A percentile compares a stretch with the other conserved stretches of the same genome.
These are phyloP conservation scores for Pseudocercospora pini-densiflorae DNA, from an alignment of 2,329 filamentous ascomycete species.

Conservation along the genomic window DNA sequence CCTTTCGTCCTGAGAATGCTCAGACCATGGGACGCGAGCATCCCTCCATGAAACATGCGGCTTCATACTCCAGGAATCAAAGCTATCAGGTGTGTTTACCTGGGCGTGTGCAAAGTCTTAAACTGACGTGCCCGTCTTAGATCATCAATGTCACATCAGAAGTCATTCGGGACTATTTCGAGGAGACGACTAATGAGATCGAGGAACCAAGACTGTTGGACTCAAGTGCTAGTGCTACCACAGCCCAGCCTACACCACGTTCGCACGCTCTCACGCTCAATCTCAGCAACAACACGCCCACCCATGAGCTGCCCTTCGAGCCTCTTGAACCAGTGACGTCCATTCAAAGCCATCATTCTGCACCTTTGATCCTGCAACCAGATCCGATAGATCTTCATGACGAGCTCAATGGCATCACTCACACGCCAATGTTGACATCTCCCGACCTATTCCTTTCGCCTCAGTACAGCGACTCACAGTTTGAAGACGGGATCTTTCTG, in stretches of 20 bases:
- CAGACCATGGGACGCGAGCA: constrained; percentile 36
- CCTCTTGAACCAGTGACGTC: constrained; percentile 8
- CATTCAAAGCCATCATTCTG: background rate
- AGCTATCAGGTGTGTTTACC: constrained; percentile 24
- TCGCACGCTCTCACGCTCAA: constrained; percentile 5
- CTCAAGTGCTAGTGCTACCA: background rate
- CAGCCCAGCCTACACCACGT: constrained; percentile 12
- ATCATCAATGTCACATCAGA: constrained; percentile 40
- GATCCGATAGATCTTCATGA: background rate
- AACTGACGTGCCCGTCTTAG: constrained; percentile 12
- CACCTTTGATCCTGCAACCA: background rate
- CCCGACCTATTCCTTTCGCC: constrained; percentile 32
- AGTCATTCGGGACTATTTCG: constrained; percentile 38
- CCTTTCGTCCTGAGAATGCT: constrained; percentile 37
- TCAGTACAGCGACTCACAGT: constrained; percentile 33
- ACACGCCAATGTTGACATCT: constrained; percentile 21
- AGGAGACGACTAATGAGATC: constrained; percentile 27
- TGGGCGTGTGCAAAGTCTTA: background rate
- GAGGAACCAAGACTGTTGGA: constrained; percentile 13
- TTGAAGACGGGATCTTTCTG: constrained; percentile 40
- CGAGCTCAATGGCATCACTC: constrained; percentile 5
- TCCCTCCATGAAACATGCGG: constrained; percentile 37
- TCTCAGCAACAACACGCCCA: background rate
- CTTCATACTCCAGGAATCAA: constrained; percentile 20
- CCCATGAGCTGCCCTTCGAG: constrained; percentile 11